Evolutionary conservation across 2,329 filamentous ascomycete species (phyloP).

Genomic region (Botryotinia narcissicola): DNA sequence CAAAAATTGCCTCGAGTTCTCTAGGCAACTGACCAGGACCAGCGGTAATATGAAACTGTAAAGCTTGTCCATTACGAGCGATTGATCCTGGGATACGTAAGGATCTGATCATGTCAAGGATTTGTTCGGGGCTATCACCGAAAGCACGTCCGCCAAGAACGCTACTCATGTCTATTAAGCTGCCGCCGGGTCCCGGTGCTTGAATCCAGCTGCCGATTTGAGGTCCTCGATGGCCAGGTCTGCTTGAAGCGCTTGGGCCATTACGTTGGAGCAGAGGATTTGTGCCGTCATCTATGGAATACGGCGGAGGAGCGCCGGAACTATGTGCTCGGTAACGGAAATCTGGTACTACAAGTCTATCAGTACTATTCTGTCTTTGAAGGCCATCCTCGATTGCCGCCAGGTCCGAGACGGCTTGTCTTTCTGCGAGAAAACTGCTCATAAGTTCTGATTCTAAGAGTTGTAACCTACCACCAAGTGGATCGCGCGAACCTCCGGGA

Average conservation of each 20-base stretch:
- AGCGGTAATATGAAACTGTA: constrained; percentile 59
- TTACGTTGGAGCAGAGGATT: constrained; percentile 81
- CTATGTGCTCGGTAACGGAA: constrained; percentile 51
- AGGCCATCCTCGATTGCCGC: neutral
- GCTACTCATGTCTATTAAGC: constrained; percentile 34
- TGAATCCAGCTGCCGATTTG: constrained; percentile 54
- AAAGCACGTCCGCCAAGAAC: constrained; percentile 36
- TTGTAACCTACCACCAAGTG: constrained; percentile 47
- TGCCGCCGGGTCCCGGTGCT: constrained; percentile 40
- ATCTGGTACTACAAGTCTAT: constrained; percentile 38
- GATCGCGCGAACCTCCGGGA: constrained; percentile 54
- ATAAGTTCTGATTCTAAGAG: constrained; percentile 18
- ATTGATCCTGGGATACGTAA: constrained; percentile 37
- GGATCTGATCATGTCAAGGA: constrained; percentile 38
- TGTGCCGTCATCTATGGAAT: constrained; percentile 71
- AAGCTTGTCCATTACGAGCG: constrained; percentile 48
- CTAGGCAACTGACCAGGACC: constrained; percentile 49
- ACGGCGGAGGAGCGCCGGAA: constrained; percentile 47
- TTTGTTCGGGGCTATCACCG: constrained; percentile 35
- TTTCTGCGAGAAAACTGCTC: neutral
- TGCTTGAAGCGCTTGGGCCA: constrained; percentile 40
- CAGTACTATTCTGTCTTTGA: constrained; percentile 32
- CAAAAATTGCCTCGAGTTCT: constrained; percentile 49
- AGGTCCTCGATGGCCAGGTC: constrained; percentile 48
- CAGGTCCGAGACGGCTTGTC: neutral